Percentiles rank a stretch among this genome's conserved stretches.
Conservation (phyloP, 345 rosid genomes). For the Zanthoxylum bungeanum region DNA sequence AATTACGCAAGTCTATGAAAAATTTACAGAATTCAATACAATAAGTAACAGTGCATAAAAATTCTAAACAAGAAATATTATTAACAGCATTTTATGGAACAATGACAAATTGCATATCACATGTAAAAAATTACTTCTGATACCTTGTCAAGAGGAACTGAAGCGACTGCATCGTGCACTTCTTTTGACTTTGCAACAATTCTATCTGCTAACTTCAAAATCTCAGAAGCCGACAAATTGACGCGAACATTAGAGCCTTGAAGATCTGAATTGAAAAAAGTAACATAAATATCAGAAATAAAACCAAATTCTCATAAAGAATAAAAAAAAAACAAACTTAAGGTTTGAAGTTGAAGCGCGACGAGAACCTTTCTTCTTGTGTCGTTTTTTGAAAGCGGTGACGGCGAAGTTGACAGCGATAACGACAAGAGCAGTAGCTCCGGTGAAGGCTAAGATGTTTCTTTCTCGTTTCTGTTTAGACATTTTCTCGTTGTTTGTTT, state of each 20-base stretch:
- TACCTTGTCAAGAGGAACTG: constrained; percentile 81
- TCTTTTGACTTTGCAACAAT: constrained; percentile 59
- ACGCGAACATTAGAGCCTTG: constrained; percentile 59
- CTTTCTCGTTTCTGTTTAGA: constrained; percentile 37
- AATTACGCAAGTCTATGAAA: background rate
- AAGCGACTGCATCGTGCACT: constrained; percentile 74
- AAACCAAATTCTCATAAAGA: background rate
- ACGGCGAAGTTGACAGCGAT: constrained; percentile 63
- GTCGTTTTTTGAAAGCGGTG: constrained; percentile 56
- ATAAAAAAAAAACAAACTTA: background rate
- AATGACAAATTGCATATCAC: background rate
- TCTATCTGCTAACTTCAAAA: constrained; percentile 62
- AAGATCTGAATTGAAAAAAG: constrained; percentile 46
- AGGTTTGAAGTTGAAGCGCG: background rate
- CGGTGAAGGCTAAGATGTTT: constrained; percentile 57
- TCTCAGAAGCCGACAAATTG: constrained; percentile 65
- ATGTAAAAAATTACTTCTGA: background rate
- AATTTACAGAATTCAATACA: background rate
- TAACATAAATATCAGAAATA: background rate
- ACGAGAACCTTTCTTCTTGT: constrained; percentile 51
- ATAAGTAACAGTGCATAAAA: background rate
- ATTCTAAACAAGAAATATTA: background rate
- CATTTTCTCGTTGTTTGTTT: constrained; percentile 31
- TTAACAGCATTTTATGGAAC: background rate
- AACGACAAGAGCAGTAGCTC: constrained; percentile 67